Conservation (phyloP, 306 rosid species). For the Cicer pinnatifidum region DNA sequence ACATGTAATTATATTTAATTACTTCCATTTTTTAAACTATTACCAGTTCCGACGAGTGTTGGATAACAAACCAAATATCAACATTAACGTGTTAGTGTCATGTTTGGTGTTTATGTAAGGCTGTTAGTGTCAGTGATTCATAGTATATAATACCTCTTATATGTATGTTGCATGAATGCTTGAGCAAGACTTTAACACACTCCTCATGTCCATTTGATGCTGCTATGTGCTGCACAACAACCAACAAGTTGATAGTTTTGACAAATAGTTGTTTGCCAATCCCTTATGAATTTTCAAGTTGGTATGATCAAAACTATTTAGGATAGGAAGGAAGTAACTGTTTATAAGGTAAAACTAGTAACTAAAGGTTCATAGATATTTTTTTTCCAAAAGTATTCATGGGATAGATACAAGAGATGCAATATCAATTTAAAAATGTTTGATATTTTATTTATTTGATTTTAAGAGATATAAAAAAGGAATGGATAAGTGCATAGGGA, state of each 20-base stretch:
- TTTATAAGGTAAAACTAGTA: no score
- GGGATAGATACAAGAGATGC: no score
- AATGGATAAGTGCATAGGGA: not conserved
- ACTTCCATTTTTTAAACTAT: no score
- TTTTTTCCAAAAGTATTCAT: no score
- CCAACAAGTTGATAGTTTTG: slow-evolving; percentile 40
- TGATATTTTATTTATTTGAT: not conserved
- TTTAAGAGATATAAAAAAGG: not conserved
- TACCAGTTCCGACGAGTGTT: no score
- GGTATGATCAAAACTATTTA: slow-evolving; percentile 14
- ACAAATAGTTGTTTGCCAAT: not conserved
- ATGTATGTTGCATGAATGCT: slow-evolving; percentile 63
- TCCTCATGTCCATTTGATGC: slow-evolving; percentile 79
- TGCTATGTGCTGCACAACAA: slow-evolving; percentile 67
- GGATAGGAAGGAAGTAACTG: not conserved
- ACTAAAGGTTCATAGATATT: no score
- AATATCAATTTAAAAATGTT: no score
- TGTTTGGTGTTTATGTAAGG: no score
- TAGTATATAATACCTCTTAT: slow-evolving; percentile 53
- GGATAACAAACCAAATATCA: no score
- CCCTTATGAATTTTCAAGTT: not conserved
- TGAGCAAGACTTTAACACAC: slow-evolving; percentile 72
- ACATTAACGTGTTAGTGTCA: no score
- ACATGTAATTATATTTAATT: no score
- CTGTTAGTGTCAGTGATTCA: no score